A percentile compares a stretch with the other conserved stretches of the same genome.
These are phyloP conservation scores for Luvunga scandens DNA, from an alignment of 345 rosid species.

Conservation along the genomic window DNA sequence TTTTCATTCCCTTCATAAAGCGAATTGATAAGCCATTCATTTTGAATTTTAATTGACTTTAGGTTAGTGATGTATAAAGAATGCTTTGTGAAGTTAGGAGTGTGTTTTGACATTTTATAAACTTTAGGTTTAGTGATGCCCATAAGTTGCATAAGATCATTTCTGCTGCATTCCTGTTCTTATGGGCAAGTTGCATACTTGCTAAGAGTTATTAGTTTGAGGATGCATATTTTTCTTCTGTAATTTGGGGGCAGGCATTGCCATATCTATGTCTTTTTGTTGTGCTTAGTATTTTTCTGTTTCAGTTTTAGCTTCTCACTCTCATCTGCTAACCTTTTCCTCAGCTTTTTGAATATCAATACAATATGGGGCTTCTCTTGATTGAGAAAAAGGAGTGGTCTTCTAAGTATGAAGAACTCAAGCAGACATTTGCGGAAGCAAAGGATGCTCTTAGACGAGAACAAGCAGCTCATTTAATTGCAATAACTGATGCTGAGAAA, in stretches of 20 bases:
- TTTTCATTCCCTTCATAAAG: neutral
- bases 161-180: neutral
- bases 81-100: neutral
- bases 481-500: conserved; percentile 72
- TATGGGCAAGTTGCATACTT: neutral
- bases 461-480: conserved; percentile 67
- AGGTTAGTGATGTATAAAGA: neutral
- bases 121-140: neutral
- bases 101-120: neutral
- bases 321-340: conserved; percentile 10
- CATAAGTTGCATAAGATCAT: neutral
- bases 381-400: conserved; percentile 90
- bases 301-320: neutral
- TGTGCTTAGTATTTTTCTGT: conserved; percentile 5
- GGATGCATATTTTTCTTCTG: neutral
- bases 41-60: neutral
- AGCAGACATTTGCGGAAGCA: conserved; percentile 47
- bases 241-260: neutral
- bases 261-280: neutral
- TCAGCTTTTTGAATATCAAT: conserved; percentile 93
- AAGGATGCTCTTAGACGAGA: conserved; percentile 69
- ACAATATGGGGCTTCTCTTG: conserved; percentile 90
- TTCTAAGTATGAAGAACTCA: conserved; percentile 65
- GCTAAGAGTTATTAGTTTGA: neutral
- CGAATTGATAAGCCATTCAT: neutral